Evolutionary conservation across 257 asterid species (phyloP).

Genomic region (Solanum microdontum): DNA sequence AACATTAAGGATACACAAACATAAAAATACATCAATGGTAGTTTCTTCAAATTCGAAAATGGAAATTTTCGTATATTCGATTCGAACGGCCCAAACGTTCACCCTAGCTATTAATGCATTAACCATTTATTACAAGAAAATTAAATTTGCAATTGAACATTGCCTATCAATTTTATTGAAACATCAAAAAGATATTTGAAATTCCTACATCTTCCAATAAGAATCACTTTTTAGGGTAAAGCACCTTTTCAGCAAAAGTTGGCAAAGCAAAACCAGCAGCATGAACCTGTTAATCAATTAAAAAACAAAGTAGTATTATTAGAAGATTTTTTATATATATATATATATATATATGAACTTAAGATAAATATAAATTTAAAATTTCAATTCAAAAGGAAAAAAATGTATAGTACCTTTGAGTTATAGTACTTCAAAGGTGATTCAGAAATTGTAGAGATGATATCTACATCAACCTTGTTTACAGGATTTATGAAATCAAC

Average conservation of each 20-base stretch:
- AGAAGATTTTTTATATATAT: not conserved
- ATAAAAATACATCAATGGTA: too few species aligned
- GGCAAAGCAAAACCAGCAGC: not conserved
- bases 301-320: not conserved
- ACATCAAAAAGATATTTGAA: too few species aligned
- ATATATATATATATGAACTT: too few species aligned
- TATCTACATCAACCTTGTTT: not conserved
- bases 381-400: not conserved
- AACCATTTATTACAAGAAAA: not conserved
- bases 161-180: not conserved
- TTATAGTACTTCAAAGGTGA: not conserved
- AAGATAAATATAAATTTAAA: too few species aligned
- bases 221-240: not conserved
- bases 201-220: not conserved
- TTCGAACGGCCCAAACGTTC: not conserved
- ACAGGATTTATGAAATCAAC: not conserved
- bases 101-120: not conserved
- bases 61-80: too few species aligned
- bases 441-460: not conserved
- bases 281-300: not conserved
- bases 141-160: not conserved
- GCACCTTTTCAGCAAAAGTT: not conserved
- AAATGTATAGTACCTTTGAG: not conserved
- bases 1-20: too few species aligned
- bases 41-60: too few species aligned